phyloP scores from a whole-genome alignment of 495 filamentous ascomycete species.

The Aspergillus wentii region DNA sequence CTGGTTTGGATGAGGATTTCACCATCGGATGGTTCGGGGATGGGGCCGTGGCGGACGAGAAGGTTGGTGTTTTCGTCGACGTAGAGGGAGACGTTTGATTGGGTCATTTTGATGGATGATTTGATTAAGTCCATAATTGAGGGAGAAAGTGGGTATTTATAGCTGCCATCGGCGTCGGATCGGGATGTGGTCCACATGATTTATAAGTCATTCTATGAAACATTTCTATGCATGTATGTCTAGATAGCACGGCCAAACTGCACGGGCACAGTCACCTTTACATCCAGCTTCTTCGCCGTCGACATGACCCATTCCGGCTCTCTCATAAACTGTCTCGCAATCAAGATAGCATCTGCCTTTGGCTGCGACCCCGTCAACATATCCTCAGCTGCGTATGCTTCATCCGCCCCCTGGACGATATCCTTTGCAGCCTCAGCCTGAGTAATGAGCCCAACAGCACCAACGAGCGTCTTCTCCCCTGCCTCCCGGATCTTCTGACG shows the following conservation, averaged over 20 bases:
- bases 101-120: not conserved
- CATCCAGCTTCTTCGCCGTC: constrained; percentile 54
- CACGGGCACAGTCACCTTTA: constrained; percentile 47
- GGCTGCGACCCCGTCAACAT: constrained; percentile 30
- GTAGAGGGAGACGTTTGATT: not conserved
- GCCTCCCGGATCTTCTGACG: constrained; percentile 50
- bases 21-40: not conserved
- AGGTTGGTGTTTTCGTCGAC: not conserved
- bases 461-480: constrained; percentile 54
- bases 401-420: constrained; percentile 51
- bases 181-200: too few species aligned
- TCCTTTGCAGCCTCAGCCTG: constrained; percentile 53
- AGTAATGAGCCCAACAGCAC: constrained; percentile 71
- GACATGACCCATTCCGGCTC: constrained; percentile 64
- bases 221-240: too few species aligned
- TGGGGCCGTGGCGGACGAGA: not conserved
- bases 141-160: too few species aligned
- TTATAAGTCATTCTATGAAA: too few species aligned
- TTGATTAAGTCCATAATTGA: too few species aligned
- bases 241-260: constrained; percentile 45
- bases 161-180: too few species aligned
- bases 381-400: constrained; percentile 36
- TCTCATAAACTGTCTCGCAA: constrained; percentile 59
- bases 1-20: not conserved
- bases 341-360: constrained; percentile 58